phyloP scores from a whole-genome alignment of 139 green algal genomes.

The Raphidocelis subcapitata region DNA sequence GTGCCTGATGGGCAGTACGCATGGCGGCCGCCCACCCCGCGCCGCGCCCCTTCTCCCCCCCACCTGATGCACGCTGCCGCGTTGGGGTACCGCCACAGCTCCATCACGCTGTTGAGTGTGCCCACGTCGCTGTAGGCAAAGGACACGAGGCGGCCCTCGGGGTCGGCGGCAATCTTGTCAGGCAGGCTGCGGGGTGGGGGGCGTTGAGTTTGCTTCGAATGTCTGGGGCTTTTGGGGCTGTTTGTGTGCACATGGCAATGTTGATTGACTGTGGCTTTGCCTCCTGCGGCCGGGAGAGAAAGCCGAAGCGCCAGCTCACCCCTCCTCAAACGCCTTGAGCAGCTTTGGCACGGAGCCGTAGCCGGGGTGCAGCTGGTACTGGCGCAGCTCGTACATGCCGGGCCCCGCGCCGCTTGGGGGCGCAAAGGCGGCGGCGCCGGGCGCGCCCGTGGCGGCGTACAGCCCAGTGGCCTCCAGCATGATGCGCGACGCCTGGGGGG shows the following conservation, averaged over 20 bases:
- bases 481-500: constrained; percentile 33
- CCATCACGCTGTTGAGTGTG: constrained; percentile 71
- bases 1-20: too few relatives aligned
- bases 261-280: too few relatives aligned
- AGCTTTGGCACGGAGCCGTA: constrained; percentile 75
- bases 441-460: constrained; percentile 39
- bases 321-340: constrained; percentile 51
- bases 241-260: too few relatives aligned
- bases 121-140: constrained; percentile 60
- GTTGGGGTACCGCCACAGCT: constrained; percentile 77
- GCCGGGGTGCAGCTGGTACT: constrained; percentile 76
- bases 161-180: constrained; percentile 67
- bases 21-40: too few relatives aligned
- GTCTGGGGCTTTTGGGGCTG: too few relatives aligned
- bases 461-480: constrained; percentile 45
- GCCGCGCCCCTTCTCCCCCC: too few relatives aligned
- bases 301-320: constrained; percentile 40
- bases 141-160: constrained; percentile 55
- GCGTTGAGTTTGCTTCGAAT: too few relatives aligned
- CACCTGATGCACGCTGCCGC: constrained; percentile 62
- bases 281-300: too few relatives aligned
- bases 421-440: constrained; percentile 30
- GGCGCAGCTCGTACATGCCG: constrained; percentile 68
- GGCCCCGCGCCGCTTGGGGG: constrained; percentile 11
- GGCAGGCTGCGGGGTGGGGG: constrained; percentile 48